phyloP scores from a whole-genome alignment of 2,329 filamentous ascomycete genomes.

The Fulvia fulva region DNA sequence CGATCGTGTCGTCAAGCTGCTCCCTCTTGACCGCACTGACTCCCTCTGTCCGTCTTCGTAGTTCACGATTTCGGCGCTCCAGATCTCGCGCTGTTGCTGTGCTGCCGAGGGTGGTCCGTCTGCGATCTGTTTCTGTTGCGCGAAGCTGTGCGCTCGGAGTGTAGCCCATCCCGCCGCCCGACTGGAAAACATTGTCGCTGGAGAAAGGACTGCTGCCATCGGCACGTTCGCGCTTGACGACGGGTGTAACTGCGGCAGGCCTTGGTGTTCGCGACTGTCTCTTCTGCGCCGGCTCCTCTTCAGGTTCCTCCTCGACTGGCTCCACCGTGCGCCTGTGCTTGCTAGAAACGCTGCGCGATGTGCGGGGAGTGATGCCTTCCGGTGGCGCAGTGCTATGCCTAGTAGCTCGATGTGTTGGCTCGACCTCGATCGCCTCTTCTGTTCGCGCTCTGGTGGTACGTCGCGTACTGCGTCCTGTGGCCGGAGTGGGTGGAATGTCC shows the following conservation, averaged over 20 bases:
- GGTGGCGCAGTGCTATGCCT: conserved; percentile 35
- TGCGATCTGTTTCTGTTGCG: conserved; percentile 61
- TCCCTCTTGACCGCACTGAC: conserved; percentile 40
- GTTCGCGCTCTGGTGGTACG: conserved; percentile 31
- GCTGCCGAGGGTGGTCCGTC: conserved; percentile 50
- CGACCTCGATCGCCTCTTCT: conserved; percentile 38
- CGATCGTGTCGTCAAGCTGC: conserved; percentile 52
- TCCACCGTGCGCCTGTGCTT: conserved; percentile 43
- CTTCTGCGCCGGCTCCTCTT: conserved; percentile 43
- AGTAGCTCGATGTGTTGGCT: conserved; percentile 26
- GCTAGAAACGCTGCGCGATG: conserved; percentile 33
- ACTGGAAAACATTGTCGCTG: conserved; percentile 86
- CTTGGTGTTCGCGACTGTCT: conserved; percentile 15
- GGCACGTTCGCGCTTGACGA: conserved; percentile 37
- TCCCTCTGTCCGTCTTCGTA: conserved; percentile 42
- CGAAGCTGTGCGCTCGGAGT: conserved; percentile 18
- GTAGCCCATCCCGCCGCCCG: conserved; percentile 23
- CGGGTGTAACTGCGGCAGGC: conserved; percentile 24
- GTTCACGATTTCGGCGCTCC: conserved; percentile 41
- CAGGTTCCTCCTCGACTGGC: conserved; percentile 35
- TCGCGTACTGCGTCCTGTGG: conserved; percentile 26
- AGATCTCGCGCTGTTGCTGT: conserved; percentile 35
- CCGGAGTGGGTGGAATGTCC: conserved; percentile 42
- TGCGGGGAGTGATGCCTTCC: conserved; percentile 28
- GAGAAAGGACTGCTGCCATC: conserved; percentile 66